Evolutionary conservation across 805 yeast genomes (phyloP), one percentile per base, ranked within the genome.

Genomic region (Cyberlindnera galapagoensis): DNA sequence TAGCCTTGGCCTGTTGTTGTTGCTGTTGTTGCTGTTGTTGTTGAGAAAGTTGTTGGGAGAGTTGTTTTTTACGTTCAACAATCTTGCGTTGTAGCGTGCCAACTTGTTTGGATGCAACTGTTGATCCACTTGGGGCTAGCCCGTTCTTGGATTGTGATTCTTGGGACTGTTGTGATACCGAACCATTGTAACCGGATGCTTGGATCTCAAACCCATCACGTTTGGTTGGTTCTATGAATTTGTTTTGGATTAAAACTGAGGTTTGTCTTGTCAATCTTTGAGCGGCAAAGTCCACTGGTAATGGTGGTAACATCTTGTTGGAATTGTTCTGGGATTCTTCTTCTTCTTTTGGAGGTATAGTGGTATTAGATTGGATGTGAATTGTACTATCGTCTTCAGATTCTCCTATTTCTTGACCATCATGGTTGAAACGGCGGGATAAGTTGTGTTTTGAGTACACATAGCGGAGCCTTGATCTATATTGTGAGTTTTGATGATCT

Each of bases 141-240:
- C 84, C 83, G 49, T 76, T 77, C 9, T 72, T 72, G 10, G 54
- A 35, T 27, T 39, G 44, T n/a, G 43, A 39, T 14, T 48, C 47
- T 4, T 48, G 43, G 12, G 47, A 38, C 33, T 43, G 49, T 18
- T 39, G 39, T 28, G 48, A 53, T 31, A 31, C 60, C 13, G 69
- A 65, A 1, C 56, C 71, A 44, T 59, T 66, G 28, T 74, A 67
- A 9, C 84, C 84, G 3, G 80, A 71, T 3, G 83, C 84, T 23
- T 70, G 70, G 32, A 76, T 65, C 43, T 76, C 81, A 31, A 68
- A 71, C 44, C 63, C 70, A 19, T 47, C 50, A 24, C 54, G 36
- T 30, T 48, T 44, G 6, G 41, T 36, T 9, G 39, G 34, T 20
- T 49, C 54, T 24, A 49, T 31, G 26, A 42, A 47, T 26, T 38